Percentiles rank a stretch among this genome's conserved stretches.
phyloP scores from a whole-genome alignment of 345 rosid genomes.

The Eucalyptus curtisii region DNA sequence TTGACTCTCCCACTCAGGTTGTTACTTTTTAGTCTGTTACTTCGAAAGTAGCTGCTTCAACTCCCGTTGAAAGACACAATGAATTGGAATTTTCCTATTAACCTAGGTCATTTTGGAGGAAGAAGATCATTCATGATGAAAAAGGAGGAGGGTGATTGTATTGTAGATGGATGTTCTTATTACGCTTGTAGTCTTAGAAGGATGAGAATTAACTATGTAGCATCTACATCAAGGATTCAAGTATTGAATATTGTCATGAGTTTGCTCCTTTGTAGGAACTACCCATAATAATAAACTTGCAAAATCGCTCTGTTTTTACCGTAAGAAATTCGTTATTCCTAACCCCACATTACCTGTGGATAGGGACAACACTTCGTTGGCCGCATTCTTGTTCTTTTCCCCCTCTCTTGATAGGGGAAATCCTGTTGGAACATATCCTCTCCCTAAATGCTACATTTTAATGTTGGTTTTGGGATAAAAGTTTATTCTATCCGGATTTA shows the following conservation, averaged over 20 bases:
- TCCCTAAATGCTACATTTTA: not conserved
- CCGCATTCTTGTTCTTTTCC: not conserved
- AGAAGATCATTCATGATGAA: not conserved
- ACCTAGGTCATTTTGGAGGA: not conserved
- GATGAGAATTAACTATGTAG: not conserved
- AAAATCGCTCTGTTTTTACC: not conserved
- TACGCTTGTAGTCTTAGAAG: not conserved
- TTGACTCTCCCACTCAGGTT: not conserved
- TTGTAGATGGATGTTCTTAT: not conserved
- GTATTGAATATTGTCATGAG: not conserved
- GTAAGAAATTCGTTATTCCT: not conserved
- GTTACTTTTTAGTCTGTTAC: not conserved
- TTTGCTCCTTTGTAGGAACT: not conserved
- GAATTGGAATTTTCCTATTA: not conserved
- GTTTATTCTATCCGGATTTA: not conserved
- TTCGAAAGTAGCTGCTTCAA: not conserved
- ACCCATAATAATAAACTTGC: not conserved
- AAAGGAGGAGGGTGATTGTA: not conserved
- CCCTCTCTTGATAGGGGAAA: not conserved
- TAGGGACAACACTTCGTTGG: not conserved
- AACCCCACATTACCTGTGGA: not conserved
- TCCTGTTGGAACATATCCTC: not conserved
- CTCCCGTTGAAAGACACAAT: accelerated
- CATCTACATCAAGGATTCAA: not conserved
- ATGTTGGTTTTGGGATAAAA: not conserved